Evolutionary conservation across 495 filamentous ascomycete species (phyloP), one percentile per base, ranked within the genome.

Genomic region (Staphylotrichum longicolle): DNA sequence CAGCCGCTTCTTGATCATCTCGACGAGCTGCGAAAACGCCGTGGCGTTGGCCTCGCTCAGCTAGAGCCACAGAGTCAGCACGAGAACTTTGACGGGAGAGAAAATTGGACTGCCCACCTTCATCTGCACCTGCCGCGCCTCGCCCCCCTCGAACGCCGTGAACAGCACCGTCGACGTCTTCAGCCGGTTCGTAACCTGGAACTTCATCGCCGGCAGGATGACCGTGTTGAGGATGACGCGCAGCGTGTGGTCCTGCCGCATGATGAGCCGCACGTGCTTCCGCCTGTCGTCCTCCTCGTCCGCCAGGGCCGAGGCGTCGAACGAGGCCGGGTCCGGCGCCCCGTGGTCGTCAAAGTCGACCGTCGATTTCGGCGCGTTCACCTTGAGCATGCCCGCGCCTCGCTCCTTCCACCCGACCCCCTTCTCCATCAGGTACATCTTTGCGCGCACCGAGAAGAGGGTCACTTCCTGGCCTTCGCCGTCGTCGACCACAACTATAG

Each of bases 211-310:
- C 65, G 88, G 86, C 50, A 88, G 83, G 57, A 96, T 77, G 1
- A 84, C 82, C 4, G 87, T 87, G 73, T 96, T 96, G 44, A 96
- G 80, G 68, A 94, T 85, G n/a, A 96, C 86, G n/a, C 90, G 84
- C 57, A 88, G 81, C 5, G 88, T 89, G 45, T 89, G 88, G 63
- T 96, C 91, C 47, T 93, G 91, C 5, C 92, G 85, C 87, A 96
- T 91, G 61, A 96, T 83, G 66, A 96, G 82, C 32, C 92, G 86
- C 10, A 84, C 84, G 32, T 65, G 61, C 47, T 71, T 67, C 1
- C 58, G 58, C 32, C 72, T 72, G 9, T 74, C 75, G 7, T 74
- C 73, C 15, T 77, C 74, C 32, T 74, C 74, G n/a, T 75, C 74
- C 14, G 77, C 75, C 6, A 81, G 69, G 11, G 69, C 74, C 8